Evolutionary conservation across 371 early-diverging fungal genomes (phyloP).

Genomic region (Mucor plumbeus): DNA sequence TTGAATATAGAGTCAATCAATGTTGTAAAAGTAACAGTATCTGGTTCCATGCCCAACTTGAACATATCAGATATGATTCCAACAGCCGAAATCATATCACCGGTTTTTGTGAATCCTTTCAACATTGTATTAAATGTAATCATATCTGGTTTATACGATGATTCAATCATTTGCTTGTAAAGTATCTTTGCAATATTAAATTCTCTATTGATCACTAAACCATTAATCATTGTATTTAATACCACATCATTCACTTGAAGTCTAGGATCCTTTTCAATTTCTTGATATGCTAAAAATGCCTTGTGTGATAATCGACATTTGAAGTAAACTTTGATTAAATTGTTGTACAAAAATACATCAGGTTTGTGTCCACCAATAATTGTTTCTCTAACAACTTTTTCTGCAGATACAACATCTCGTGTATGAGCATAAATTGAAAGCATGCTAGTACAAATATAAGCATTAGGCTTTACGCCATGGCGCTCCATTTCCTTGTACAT

Average conservation of each 20-base stretch:
- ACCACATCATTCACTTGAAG: conserved; percentile 42
- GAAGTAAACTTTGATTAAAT: conserved; percentile 52
- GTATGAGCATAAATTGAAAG: conserved; percentile 39
- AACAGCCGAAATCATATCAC: conserved; percentile 30
- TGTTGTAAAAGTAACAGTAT: conserved; percentile 51
- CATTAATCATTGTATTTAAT: conserved; percentile 54
- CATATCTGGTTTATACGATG: conserved; percentile 43
- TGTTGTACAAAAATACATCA: conserved; percentile 42
- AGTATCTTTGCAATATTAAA: conserved; percentile 37
- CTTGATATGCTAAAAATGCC: conserved; percentile 43
- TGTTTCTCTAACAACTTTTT: conserved; percentile 34
- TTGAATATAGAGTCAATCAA: conserved; percentile 48
- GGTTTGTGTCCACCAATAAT: conserved; percentile 33
- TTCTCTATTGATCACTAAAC: conserved; percentile 47
- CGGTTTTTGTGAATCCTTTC: conserved; percentile 37
- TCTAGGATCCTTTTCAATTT: conserved; percentile 36
- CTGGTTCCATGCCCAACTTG: conserved; percentile 37
- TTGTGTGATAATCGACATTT: conserved; percentile 30
- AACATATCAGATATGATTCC: conserved; percentile 49
- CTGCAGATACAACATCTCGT: conserved; percentile 36
- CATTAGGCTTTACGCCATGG: conserved; percentile 32
- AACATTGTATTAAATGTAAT: conserved; percentile 58
- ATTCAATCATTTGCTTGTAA: conserved; percentile 42
- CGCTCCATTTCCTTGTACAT: conserved; percentile 44
- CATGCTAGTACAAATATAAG: conserved; percentile 36